Base-by-base conservation (phyloP, 306 rosid species). In the Cucurbita ficifolia region DNA sequence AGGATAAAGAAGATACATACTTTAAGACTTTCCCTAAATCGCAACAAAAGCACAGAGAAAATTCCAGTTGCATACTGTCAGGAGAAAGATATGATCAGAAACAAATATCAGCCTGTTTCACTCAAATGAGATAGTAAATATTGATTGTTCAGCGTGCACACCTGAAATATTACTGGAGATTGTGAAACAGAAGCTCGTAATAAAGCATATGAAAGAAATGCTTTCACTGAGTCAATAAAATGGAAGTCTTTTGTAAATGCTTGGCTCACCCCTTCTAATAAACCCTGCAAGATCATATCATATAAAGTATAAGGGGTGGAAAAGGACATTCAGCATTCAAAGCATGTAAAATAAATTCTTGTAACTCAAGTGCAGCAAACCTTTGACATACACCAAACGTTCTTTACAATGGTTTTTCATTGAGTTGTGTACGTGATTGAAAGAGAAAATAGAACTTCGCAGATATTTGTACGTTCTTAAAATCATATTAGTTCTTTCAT, bases 141-240 rank as follows among this genome's bases (percentile, higher is more conserved):
- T 70, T 24, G 33, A 69, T 46, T 19, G 39, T 29, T 73, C 50
- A 52, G 70, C 68, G 53, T 39, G 59, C 56, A 84, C 79, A 95
- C 99, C 99, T 95, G 97, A 84, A 95, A 95, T 91, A 95, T 95
- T 77, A 89, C 82, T 16, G 96, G 89, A 75, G 96, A 88, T 77
- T 89, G 96, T 29, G 97, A 89, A 82, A 95, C 96, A 78, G 96
- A 89, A 84, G 99, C 96, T 78, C 97, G 90, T 81, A 95, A 77
- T 77, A 95, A 79, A 42, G 96, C 99, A 83, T 95, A 95, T 55
- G 99, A 95, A 80, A 95, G 96, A 84, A 89, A 95, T 50, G 99
- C 99, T 87, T 95, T 95, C 84, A 95, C 99, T n/a, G 99, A 91
- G 78, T 95, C 99, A 78, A 95, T 95, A 81, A 95, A 95, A 84